Evolutionary conservation across 805 yeast genomes (phyloP).

Genomic region (Candida awuae): DNA sequence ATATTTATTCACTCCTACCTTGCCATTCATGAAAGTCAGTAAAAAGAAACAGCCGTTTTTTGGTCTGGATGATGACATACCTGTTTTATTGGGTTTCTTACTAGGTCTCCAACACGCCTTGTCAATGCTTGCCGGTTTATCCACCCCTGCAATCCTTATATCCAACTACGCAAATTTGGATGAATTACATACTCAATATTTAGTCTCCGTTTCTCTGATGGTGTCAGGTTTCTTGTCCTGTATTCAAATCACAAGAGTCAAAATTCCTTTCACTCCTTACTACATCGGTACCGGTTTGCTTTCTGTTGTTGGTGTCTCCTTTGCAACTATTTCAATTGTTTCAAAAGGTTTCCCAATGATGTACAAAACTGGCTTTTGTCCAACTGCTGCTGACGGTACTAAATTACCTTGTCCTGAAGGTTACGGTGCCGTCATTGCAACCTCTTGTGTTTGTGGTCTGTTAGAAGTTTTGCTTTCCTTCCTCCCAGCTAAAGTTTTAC

Average conservation of each 20-base stretch:
- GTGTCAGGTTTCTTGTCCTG: conserved; percentile 62
- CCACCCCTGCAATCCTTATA: conserved; percentile 75
- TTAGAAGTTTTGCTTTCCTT: conserved; percentile 68
- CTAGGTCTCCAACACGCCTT: conserved; percentile 84
- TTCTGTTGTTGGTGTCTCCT: conserved; percentile 87
- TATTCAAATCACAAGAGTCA: conserved; percentile 76
- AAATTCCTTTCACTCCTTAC: conserved; percentile 63
- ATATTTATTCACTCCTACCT: conserved; percentile 67
- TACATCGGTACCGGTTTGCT: conserved; percentile 82
- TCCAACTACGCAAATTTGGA: conserved; percentile 54
- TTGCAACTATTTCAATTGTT: conserved; percentile 80
- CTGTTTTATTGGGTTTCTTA: conserved; percentile 64
- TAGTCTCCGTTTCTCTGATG: conserved; percentile 67
- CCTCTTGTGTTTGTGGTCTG: conserved; percentile 71
- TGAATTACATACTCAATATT: conserved; percentile 43
- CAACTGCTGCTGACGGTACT: conserved; percentile 54
- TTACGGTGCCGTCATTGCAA: conserved; percentile 78
- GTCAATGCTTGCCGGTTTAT: conserved; percentile 89
- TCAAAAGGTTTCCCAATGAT: conserved; percentile 68
- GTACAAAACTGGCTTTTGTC: conserved; percentile 68
- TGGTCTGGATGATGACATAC: conserved; percentile 73
- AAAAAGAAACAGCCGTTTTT: conserved; percentile 68
- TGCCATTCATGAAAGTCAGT: conserved; percentile 51
- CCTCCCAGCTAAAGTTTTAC: conserved; percentile 63
- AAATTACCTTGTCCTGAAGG: conserved; percentile 79